These are phyloP conservation scores for Dujonia santamariae DNA, from an alignment of 1,139 yeast species.

Conservation along the genomic window DNA sequence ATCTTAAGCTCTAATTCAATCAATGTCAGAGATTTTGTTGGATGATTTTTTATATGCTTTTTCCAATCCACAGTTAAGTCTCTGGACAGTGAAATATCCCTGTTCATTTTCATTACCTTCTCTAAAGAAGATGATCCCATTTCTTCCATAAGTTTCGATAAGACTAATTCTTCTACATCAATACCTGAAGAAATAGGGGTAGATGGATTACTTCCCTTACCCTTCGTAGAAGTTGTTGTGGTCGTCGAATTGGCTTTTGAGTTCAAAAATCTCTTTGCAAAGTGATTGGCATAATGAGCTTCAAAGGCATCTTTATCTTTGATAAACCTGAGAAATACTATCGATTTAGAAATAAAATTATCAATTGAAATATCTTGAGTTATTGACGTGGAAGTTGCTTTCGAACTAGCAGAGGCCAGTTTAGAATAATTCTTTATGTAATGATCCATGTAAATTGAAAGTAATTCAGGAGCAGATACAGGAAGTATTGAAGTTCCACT, in stretches of 20 bases:
- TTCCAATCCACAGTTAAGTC: conserved; percentile 59
- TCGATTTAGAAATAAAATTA: conserved; percentile 51
- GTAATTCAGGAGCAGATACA: conserved; percentile 62
- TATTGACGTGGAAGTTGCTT: conserved; percentile 2
- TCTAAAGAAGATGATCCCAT: conserved; percentile 79
- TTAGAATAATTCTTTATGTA: conserved; percentile 60
- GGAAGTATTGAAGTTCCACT: conserved; percentile 15
- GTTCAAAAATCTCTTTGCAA: conserved; percentile 79
- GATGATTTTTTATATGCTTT: conserved; percentile 14
- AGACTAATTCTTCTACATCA: conserved; percentile 69
- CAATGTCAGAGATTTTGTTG: conserved; percentile 15
- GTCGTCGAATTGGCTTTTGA: conserved; percentile 25
- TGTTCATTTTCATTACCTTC: conserved; percentile 85
- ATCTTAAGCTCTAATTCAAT: conserved; percentile 50
- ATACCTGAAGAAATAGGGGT: conserved; percentile 13
- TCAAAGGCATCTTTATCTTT: conserved; percentile 88
- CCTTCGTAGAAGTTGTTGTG: conserved; percentile 8
- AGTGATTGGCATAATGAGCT: conserved; percentile 79
- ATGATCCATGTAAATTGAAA: conserved; percentile 76
- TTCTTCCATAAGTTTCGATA: conserved; percentile 71
- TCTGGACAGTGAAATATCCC: conserved; percentile 69
- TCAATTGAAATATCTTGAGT: conserved; percentile 30
- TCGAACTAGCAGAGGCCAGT: conserved; percentile 11
- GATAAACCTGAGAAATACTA: conserved; percentile 63
- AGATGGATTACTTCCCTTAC: not conserved